A percentile compares a stretch with the other conserved stretches of the same genome.
Conservation (phyloP, 352 stramenopile genomes). For the Phytopythium litorale region DNA sequence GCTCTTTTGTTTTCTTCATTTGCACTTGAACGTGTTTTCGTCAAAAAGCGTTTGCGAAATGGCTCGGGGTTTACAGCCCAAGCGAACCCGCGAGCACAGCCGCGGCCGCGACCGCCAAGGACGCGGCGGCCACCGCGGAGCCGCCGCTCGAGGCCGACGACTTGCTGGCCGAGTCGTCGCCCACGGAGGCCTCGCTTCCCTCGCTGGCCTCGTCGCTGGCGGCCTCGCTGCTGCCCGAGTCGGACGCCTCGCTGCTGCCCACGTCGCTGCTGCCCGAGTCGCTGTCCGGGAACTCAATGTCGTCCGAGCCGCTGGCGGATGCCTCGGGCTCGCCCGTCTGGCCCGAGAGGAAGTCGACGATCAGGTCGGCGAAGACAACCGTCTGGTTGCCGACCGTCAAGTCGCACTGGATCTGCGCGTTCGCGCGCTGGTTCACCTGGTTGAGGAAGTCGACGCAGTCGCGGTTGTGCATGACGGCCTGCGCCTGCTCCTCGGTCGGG, state of each 20-base stretch:
- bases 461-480: constrained; percentile 37
- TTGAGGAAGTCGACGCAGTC: constrained; percentile 69
- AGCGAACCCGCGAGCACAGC: not conserved
- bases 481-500: constrained; percentile 38
- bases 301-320: constrained; percentile 5
- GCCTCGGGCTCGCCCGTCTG: constrained; percentile 50
- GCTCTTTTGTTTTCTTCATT: not conserved
- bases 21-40: not conserved
- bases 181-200: not conserved
- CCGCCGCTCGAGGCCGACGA: not conserved
- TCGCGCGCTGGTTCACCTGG: constrained; percentile 60
- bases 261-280: not conserved
- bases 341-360: constrained; percentile 48
- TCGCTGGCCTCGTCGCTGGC: not conserved
- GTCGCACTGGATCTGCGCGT: constrained; percentile 50
- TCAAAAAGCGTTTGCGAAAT: not conserved
- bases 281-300: constrained; percentile 10
- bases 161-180: not conserved
- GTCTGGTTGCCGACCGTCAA: constrained; percentile 30
- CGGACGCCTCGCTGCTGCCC: not conserved
- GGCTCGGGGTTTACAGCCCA: not conserved
- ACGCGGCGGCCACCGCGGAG: not conserved
- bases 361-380: constrained; percentile 32
- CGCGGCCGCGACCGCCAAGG: not conserved
- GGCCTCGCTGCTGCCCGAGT: not conserved